Evolutionary conservation across 2,329 filamentous ascomycete species (phyloP), one percentile per base, ranked within the genome.

Genomic region (Xylariaceae sp.): DNA sequence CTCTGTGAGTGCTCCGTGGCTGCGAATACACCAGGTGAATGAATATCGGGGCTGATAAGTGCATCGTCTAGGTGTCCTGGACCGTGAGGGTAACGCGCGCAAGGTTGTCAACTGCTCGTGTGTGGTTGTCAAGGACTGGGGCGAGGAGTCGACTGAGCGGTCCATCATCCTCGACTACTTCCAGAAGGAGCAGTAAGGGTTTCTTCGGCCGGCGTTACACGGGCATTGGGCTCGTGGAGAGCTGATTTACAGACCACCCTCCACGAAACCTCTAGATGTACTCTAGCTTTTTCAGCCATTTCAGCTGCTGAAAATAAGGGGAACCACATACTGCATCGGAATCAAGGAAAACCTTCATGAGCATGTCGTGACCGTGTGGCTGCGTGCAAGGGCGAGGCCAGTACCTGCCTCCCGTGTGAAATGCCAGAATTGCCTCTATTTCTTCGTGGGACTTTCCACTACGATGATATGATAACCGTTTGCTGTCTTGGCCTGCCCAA

Each of bases 71-170:
- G 90, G 90, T 74, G 89, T 95, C 57, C 81, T 98, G 59, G 92
- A 98, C 76, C 90, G 92, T 63, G 92, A 98, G 74, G 92, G 92
- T 59, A 98, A 98, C 72, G 88, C 92, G 60, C 86, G 92, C 72
- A 98, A 98, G 83, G 90, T 98, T 55, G 92, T 98, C 75, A 98
- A 98, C 85, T 98, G 92, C 88, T 96, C 90, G 63, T 96, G 92
- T 78, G 92, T 98, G 60, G 92, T 98, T 46, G 92, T 98, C 61
- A 90, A 92, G 77, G 89, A 98, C 71, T 98, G 92, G 92, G 92
- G 92, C 79, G 92, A 96, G 80, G 92, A 98, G 77, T 93, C 85
- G 53, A 89, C 94, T 75, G 92, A 98, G 81, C 89, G 92, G 64
- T 87, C 82, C 61, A 88, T 96, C 70, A 85, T 98, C 65, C 87